These are phyloP conservation scores for Dactylellina leptospora DNA, from an alignment of 2,329 filamentous ascomycete species.

Conservation along the genomic window DNA sequence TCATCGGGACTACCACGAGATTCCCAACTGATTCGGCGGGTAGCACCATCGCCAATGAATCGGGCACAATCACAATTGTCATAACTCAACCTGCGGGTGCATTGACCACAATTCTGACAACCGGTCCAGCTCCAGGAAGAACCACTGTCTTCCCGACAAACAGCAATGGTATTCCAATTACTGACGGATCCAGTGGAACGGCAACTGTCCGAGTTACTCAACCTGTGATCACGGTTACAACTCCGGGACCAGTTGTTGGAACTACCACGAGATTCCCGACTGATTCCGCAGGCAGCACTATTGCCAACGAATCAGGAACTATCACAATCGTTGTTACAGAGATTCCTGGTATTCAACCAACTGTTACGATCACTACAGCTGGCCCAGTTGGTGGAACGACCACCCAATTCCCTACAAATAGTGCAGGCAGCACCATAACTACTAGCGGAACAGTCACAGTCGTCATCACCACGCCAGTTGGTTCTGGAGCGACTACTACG, in stretches of 20 bases:
- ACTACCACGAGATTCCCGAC: background rate
- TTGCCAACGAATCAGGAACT: constrained; percentile 1
- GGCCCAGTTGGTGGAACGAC: background rate
- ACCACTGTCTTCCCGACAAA: constrained; percentile 12
- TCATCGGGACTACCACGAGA: background rate
- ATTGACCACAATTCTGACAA: too few species aligned
- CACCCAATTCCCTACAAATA: background rate
- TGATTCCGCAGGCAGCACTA: background rate
- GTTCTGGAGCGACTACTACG: too few species aligned
- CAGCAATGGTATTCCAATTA: background rate
- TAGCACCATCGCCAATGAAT: constrained; percentile 11
- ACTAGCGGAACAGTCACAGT: too few species aligned
- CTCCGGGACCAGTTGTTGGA: background rate
- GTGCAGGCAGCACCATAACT: too few species aligned
- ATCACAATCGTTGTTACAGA: background rate
- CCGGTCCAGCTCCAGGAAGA: background rate
- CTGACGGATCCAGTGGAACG: background rate
- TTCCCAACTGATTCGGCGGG: constrained; percentile 3
- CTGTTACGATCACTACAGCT: constrained; percentile 1
- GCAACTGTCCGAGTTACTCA: background rate
- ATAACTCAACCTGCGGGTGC: background rate
- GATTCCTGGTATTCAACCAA: constrained; percentile 1
- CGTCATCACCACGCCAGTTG: too few species aligned
- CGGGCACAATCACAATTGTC: constrained; percentile 9
- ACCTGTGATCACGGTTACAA: background rate